A percentile compares a stretch with the other conserved stretches of the same genome.
These are phyloP conservation scores for Aaosphaeria arxii DNA, from an alignment of 2,329 filamentous ascomycete species.

Conservation along the genomic window DNA sequence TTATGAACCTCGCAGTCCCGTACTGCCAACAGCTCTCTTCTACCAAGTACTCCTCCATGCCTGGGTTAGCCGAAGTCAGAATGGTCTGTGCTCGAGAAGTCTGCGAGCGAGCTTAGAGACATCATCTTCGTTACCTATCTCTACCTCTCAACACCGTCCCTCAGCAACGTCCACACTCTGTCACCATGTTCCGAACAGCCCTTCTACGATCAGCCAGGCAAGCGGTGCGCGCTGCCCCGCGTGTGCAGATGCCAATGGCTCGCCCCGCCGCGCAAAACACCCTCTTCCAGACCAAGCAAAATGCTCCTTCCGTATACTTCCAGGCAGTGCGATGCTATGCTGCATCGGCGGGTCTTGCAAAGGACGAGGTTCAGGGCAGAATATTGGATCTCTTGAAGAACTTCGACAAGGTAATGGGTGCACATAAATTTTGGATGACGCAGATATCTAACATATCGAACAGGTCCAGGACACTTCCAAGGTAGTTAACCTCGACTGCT, in stretches of 20 bases:
- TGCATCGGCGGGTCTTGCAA: conserved; percentile 71
- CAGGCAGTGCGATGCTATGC: conserved; percentile 82
- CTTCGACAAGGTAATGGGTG: conserved; percentile 82
- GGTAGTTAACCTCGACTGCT: conserved; percentile 37
- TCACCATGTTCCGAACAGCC: conserved; percentile 85
- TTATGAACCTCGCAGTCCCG: too few relatives aligned
- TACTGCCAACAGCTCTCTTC: too few relatives aligned
- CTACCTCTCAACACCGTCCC: too few relatives aligned
- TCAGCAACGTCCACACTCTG: conserved; percentile 10
- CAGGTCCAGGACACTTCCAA: conserved; percentile 63
- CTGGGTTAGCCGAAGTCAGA: too few relatives aligned
- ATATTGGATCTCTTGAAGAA: conserved; percentile 91
- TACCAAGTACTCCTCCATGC: too few relatives aligned
- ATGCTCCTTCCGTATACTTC: conserved; percentile 61
- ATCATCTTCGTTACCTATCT: too few relatives aligned
- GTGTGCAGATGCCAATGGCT: conserved; percentile 50
- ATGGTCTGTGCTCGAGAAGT: too few relatives aligned
- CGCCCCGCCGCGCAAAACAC: conserved; percentile 60
- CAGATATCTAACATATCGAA: conserved; percentile 21
- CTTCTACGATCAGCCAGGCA: conserved; percentile 72
- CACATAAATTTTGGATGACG: conserved; percentile 5
- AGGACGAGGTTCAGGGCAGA: conserved; percentile 83
- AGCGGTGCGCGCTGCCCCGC: conserved; percentile 41
- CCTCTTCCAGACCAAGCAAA: conserved; percentile 60
- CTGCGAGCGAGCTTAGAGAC: too few relatives aligned